Percentiles rank a stretch among this genome's conserved stretches.
These are phyloP conservation scores for Syncephalastrum contaminatum DNA, from an alignment of 371 early-diverging fungal genomes.

Conservation along the genomic window DNA sequence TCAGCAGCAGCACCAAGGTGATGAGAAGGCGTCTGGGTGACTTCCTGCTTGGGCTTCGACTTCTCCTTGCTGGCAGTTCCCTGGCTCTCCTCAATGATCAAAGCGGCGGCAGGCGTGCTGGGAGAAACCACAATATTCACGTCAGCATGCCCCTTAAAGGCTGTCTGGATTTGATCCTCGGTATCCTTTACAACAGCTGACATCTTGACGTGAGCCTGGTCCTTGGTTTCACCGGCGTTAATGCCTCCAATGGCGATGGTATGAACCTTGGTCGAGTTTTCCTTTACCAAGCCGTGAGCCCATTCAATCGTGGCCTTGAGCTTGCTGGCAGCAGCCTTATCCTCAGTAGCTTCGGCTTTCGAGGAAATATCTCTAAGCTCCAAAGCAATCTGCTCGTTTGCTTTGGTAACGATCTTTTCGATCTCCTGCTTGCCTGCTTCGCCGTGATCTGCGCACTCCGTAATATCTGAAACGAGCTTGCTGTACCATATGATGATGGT, in stretches of 20 bases:
- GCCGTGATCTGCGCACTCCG: slow-evolving; percentile 3
- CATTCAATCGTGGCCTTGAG: background rate
- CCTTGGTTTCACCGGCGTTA: slow-evolving; percentile 1
- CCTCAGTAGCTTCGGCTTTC: background rate
- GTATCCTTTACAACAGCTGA: background rate
- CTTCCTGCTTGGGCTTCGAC: no score
- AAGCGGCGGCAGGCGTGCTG: no score
- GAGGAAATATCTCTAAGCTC: slow-evolving; percentile 6
- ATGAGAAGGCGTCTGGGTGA: no score
- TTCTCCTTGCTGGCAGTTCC: no score
- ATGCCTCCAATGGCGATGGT: slow-evolving; percentile 11
- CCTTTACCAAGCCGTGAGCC: slow-evolving; percentile 6
- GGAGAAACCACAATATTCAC: no score
- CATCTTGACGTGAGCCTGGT: background rate
- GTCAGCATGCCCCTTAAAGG: background rate
- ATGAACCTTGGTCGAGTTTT: slow-evolving; percentile 10
- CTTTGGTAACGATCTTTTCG: slow-evolving; percentile 28
- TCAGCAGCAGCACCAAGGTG: no score
- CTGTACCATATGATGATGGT: slow-evolving; percentile 28
- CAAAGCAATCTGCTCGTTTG: slow-evolving; percentile 11
- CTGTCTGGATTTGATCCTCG: slow-evolving; percentile 2
- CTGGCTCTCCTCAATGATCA: no score
- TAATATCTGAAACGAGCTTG: slow-evolving; percentile 23
- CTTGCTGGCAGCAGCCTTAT: background rate
- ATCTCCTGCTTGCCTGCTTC: slow-evolving; percentile 22